phyloP scores from a whole-genome alignment of 257 asterid species.

The Hygrophila difformis region DNA sequence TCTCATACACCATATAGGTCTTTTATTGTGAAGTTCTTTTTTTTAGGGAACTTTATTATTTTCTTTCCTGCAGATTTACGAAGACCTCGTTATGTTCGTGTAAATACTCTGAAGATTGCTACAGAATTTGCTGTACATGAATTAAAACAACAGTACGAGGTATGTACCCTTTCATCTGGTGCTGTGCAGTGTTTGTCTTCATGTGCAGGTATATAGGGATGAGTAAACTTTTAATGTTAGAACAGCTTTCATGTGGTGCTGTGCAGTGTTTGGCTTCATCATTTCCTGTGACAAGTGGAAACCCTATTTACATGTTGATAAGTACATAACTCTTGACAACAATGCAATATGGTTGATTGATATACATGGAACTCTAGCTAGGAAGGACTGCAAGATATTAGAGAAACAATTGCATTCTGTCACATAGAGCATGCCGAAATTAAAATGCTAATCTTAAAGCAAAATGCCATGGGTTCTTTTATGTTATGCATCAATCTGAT shows the following conservation, averaged over 20 bases:
- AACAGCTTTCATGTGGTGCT: neutral
- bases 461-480: neutral
- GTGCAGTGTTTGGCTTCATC: conserved; percentile 3
- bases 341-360: no score
- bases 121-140: conserved; percentile 47
- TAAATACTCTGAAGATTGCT: conserved; percentile 71
- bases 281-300: neutral
- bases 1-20: no score
- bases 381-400: neutral
- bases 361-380: no score
- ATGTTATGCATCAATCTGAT: no score
- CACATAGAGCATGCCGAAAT: neutral
- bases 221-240: neutral
- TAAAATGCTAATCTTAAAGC: neutral
- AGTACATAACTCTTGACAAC: neutral
- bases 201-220: no score
- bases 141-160: conserved; percentile 50
- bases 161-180: conserved; percentile 23
- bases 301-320: neutral
- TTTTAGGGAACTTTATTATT: no score
- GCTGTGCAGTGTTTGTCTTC: no score
- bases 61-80: conserved; percentile 56
- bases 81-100: conserved; percentile 89
- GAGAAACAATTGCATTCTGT: no score
- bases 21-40: no score